Evolutionary conservation across 768 basidiomycete genomes (phyloP).

Genomic region (Lactarius hatsudake): DNA sequence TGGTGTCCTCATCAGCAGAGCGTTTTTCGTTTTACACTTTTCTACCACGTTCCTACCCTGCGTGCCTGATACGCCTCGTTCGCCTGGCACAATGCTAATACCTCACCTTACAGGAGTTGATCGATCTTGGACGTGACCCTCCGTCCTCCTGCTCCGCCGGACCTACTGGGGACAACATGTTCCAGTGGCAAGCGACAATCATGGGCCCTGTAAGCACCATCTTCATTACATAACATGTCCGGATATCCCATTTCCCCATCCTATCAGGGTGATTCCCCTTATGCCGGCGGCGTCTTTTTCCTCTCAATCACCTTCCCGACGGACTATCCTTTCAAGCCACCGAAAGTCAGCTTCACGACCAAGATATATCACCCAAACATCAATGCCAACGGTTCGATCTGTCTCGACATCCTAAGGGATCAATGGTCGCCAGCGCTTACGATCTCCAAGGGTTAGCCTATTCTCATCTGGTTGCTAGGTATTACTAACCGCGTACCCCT

Average conservation of each 20-base stretch:
- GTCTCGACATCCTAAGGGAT: conserved; percentile 96
- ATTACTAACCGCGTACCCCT: not conserved
- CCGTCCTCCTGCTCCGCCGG: conserved; percentile 99
- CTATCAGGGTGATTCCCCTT: conserved; percentile 89
- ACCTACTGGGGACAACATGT: conserved; percentile 97
- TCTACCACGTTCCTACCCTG: conserved; percentile 1
- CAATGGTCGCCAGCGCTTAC: conserved; percentile 99
- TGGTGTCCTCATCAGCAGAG: conserved; percentile 26
- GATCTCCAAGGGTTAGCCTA: conserved; percentile 86
- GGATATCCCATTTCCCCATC: conserved; percentile 31
- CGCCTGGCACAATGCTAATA: conserved; percentile 7
- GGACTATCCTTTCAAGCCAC: conserved; percentile 99
- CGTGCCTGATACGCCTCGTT: conserved; percentile 9
- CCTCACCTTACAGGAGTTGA: conserved; percentile 76
- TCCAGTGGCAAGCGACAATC: conserved; percentile 99
- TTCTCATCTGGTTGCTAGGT: not conserved
- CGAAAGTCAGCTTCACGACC: conserved; percentile 98
- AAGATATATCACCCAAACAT: conserved; percentile 99
- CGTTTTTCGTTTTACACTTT: not conserved
- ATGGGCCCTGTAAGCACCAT: conserved; percentile 92
- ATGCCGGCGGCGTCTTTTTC: conserved; percentile 99
- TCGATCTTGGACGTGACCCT: conserved; percentile 99
- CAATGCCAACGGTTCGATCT: conserved; percentile 99
- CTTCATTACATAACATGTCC: conserved; percentile 3
- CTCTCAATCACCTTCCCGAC: conserved; percentile 90